Conservation (phyloP, 1,139 yeast species). For the Torulaspora pretoriensis region DNA sequence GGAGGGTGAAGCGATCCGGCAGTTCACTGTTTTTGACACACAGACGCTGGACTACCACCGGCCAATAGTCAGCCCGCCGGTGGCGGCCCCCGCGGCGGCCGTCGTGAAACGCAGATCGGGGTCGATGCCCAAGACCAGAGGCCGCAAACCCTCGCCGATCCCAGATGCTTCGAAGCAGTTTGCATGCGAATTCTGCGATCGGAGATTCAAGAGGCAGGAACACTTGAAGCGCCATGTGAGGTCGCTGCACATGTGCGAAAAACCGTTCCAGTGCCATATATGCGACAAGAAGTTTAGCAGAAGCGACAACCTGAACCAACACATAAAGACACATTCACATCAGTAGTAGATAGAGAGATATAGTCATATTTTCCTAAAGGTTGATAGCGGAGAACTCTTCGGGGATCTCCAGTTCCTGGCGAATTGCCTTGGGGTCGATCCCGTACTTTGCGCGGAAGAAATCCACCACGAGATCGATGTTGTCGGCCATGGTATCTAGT, state of each 20-base stretch:
- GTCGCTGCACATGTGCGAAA: conserved; percentile 68
- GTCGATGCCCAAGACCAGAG: conserved; percentile 36
- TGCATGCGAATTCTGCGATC: conserved; percentile 45
- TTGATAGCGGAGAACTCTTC: conserved; percentile 25
- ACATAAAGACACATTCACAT: conserved; percentile 57
- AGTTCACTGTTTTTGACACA: conserved; percentile 10
- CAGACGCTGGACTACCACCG: not conserved
- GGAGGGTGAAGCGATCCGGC: conserved; percentile 13
- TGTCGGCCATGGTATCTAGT: conserved; percentile 25
- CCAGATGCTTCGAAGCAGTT: conserved; percentile 38
- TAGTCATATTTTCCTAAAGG: not conserved
- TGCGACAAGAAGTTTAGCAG: conserved; percentile 73
- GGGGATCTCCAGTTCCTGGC: conserved; percentile 24
- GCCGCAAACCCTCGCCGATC: conserved; percentile 41
- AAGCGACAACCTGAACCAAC: conserved; percentile 72
- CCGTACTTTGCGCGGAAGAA: conserved; percentile 23
- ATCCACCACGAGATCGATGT: conserved; percentile 28
- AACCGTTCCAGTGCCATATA: conserved; percentile 67
- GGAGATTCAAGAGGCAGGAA: conserved; percentile 72
- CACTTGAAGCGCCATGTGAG: conserved; percentile 75
- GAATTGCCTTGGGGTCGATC: conserved; percentile 18
- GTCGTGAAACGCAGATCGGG: conserved; percentile 17
- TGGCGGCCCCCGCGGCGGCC: conserved; percentile 1
- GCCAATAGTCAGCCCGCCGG: conserved; percentile 4
- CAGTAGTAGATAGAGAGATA: conserved; percentile 6